Evolutionary conservation across 495 filamentous ascomycete species (phyloP), one percentile per base, ranked within the genome.

Genomic region (Aspergillus nidulans): DNA sequence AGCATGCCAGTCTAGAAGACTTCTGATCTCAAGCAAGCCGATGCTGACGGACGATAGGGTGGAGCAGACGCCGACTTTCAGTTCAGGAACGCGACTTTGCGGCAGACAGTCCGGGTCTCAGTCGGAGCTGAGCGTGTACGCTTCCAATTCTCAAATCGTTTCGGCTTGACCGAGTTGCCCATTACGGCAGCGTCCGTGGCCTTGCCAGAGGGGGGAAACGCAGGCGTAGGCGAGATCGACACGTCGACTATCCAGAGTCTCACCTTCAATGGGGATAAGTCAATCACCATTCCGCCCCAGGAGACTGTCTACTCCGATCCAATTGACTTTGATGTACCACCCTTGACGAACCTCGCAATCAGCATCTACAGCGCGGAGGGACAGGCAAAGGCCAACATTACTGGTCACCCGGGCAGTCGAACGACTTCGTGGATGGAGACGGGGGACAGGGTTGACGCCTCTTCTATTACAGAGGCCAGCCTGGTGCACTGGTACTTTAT

Each of bases 371-470:
- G 81, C 6, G 66, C 73, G 28, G 42, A 70, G 13, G 85, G 86
- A 5, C 85, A 87, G 60, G 62, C 67, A 5, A 75, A 77, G 1
- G 78, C 68, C 41, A 74, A 67, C 48, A 83, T 89, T 40, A 88
- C 86, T 0, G 75, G 73, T 0, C 87, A 90, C 52, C 85, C 86
- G 0, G 85, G 85, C 8, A 85, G 81, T 58, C 76, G 86, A n/a
- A 86, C 85, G 1, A 83, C 80, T 0, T 81, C 77, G 4, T 86
- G 74, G 69, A 76, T 84, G 64, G 61, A 61, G 0, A 56, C 59
- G 3, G 87, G 86, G 2, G 81, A 89, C 63, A 66, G 73, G 12
- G 75, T 83, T 8, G 64, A 65, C 8, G 73, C 71, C 1, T 55
- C 67, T 4, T 77, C 76, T 28, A 63, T 84, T 16, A 73, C 73